phyloP scores from a whole-genome alignment of 2,329 filamentous ascomycete genomes.

The Drechslerella coelobrocha region DNA sequence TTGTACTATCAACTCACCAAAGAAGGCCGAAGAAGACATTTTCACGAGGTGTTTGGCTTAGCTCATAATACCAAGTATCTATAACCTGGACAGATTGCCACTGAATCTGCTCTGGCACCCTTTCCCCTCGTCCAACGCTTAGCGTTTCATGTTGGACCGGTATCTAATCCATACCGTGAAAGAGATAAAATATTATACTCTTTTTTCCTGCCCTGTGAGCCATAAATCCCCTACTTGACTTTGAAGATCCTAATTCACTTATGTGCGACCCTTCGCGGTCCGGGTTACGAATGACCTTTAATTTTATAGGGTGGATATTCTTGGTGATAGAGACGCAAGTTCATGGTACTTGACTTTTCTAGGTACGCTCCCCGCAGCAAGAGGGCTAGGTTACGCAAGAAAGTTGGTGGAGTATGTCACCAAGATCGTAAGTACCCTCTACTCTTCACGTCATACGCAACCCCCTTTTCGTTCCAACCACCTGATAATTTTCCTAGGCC shows the following conservation, averaged over 20 bases:
- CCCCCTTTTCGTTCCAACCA: neutral
- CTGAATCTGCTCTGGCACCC: slow-evolving; percentile 52
- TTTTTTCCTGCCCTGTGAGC: slow-evolving; percentile 38
- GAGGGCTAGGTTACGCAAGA: slow-evolving; percentile 74
- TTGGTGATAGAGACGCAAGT: slow-evolving; percentile 71
- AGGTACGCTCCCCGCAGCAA: slow-evolving; percentile 73
- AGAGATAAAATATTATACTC: slow-evolving; percentile 11
- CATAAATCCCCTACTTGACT: slow-evolving; percentile 47
- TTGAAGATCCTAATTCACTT: slow-evolving; percentile 52
- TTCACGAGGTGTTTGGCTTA: slow-evolving; percentile 76
- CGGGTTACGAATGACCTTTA: slow-evolving; percentile 32
- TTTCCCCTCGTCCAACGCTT: slow-evolving; percentile 48
- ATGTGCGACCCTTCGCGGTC: slow-evolving; percentile 48
- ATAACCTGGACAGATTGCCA: slow-evolving; percentile 51
- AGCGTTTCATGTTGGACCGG: slow-evolving; percentile 52
- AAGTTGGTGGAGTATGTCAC: slow-evolving; percentile 76
- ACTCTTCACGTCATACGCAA: neutral
- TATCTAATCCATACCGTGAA: slow-evolving; percentile 50
- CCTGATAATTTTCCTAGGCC: slow-evolving; percentile 61
- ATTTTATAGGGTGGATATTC: slow-evolving; percentile 61
- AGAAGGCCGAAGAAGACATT: slow-evolving; percentile 77
- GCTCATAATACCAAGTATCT: slow-evolving; percentile 73
- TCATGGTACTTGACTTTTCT: slow-evolving; percentile 86
- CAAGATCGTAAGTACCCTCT: slow-evolving; percentile 62
- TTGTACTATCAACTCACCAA: slow-evolving; percentile 75